Percentiles rank a stretch among this genome's conserved stretches.
These are phyloP conservation scores for Favolaschia claudopus DNA, from an alignment of 768 basidiomycete species.

Conservation along the genomic window DNA sequence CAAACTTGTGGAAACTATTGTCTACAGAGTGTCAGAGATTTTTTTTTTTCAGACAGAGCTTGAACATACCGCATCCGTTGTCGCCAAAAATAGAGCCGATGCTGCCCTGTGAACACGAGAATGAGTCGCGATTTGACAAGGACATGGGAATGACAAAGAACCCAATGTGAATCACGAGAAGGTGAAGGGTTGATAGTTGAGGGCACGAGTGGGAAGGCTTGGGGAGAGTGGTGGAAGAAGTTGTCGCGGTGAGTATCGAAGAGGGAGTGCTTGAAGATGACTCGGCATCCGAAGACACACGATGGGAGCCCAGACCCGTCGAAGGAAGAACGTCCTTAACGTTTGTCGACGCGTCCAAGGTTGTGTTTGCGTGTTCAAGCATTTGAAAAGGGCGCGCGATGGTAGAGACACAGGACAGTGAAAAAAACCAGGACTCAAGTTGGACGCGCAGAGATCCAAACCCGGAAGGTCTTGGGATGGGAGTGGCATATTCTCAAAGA, in stretches of 20 bases:
- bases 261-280: slow-evolving; percentile 27
- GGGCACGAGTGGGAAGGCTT: slow-evolving; percentile 26
- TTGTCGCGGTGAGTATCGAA: slow-evolving; percentile 36
- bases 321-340: neutral
- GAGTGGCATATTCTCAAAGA: slow-evolving; percentile 3
- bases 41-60: neutral
- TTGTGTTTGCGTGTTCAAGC: slow-evolving; percentile 7
- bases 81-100: slow-evolving; percentile 83
- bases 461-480: neutral
- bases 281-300: slow-evolving; percentile 6
- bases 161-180: slow-evolving; percentile 76
- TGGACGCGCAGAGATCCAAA: neutral
- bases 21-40: slow-evolving; percentile 37
- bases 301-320: neutral
- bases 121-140: slow-evolving; percentile 11
- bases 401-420: neutral
- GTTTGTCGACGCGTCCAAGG: slow-evolving; percentile 4
- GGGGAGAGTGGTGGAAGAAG: slow-evolving; percentile 41
- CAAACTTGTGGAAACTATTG: slow-evolving; percentile 82
- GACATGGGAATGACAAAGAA: slow-evolving; percentile 37
- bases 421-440: neutral
- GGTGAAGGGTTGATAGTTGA: slow-evolving; percentile 60
- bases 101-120: slow-evolving; percentile 62
- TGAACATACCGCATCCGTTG: slow-evolving; percentile 78
- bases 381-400: neutral